Evolutionary conservation across 2,329 filamentous ascomycete species (phyloP).

Genomic region (Colletotrichum aenigma): DNA sequence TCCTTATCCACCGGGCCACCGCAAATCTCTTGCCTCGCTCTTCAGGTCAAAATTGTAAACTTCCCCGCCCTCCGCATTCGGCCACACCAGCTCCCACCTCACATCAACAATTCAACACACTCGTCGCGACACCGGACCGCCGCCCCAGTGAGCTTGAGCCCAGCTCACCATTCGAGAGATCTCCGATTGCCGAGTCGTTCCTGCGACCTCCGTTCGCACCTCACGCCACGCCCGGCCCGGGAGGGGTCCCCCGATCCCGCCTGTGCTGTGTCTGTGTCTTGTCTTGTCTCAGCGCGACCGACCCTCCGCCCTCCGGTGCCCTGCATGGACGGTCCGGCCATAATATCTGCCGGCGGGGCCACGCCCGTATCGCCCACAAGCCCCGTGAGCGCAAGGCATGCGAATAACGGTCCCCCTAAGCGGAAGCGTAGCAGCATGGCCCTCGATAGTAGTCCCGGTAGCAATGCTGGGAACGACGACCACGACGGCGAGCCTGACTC

Average conservation of each 20-base stretch:
- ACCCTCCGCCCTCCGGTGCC: slow-evolving; percentile 20
- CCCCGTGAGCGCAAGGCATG: slow-evolving; percentile 57
- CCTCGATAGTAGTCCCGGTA: slow-evolving; percentile 67
- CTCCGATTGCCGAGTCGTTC: slow-evolving; percentile 8
- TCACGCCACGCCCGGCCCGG: slow-evolving; percentile 15
- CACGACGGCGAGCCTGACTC: slow-evolving; percentile 55
- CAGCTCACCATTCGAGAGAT: slow-evolving; percentile 15
- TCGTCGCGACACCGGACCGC: slow-evolving; percentile 24
- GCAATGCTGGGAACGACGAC: slow-evolving; percentile 62
- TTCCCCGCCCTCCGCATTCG: slow-evolving; percentile 24
- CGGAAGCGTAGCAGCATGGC: slow-evolving; percentile 61
- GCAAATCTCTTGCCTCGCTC: slow-evolving; percentile 21
- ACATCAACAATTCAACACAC: slow-evolving; percentile 15
- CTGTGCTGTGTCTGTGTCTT: slow-evolving; percentile 9
- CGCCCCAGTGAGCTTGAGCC: slow-evolving; percentile 17
- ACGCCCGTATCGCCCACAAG: slow-evolving; percentile 60
- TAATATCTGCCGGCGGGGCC: slow-evolving; percentile 49
- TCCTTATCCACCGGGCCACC: neutral
- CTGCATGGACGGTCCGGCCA: slow-evolving; percentile 54
- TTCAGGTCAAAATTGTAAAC: slow-evolving; percentile 19
- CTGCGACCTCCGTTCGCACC: slow-evolving; percentile 12
- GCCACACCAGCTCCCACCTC: slow-evolving; percentile 17
- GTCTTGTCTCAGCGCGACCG: slow-evolving; percentile 17
- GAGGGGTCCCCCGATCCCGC: slow-evolving; percentile 21
- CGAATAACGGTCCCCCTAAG: slow-evolving; percentile 52